Evolutionary conservation across 2,329 filamentous ascomycete species (phyloP).

Genomic region (Cephalotrichum gorgonifer): DNA sequence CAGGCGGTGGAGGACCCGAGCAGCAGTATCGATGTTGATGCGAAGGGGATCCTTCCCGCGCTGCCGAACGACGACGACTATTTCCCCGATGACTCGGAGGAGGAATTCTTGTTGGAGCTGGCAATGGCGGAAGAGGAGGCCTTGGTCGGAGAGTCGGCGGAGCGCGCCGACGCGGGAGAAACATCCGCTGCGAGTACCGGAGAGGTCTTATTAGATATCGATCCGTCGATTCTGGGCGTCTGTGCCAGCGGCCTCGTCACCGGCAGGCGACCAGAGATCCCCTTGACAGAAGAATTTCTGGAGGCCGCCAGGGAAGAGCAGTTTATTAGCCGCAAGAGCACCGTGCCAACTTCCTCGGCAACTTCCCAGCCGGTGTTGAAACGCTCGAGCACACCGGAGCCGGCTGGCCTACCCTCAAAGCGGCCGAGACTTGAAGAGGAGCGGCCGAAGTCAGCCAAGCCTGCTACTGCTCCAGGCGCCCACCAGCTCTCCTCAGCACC

Average conservation of each 20-base stretch:
- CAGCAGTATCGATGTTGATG: constrained; percentile 53
- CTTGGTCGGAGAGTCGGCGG: not conserved
- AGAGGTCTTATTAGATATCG: not conserved
- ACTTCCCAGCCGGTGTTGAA: not conserved
- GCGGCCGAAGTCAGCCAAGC: not conserved
- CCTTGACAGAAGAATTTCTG: constrained; percentile 26
- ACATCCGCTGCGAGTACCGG: too few relatives aligned
- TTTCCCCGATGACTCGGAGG: constrained; percentile 43
- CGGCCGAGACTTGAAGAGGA: not conserved
- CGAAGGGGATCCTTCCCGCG: constrained; percentile 40
- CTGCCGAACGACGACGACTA: constrained; percentile 36
- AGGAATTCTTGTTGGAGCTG: constrained; percentile 26
- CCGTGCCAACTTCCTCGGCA: not conserved
- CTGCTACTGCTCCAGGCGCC: not conserved
- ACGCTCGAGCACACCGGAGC: constrained; percentile 1
- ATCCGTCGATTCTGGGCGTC: constrained; percentile 21
- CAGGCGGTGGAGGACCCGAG: constrained; percentile 15
- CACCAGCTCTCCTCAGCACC: not conserved
- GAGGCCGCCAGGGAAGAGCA: constrained; percentile 28
- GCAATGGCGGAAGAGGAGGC: not conserved
- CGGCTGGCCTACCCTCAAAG: not conserved
- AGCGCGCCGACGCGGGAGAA: not conserved
- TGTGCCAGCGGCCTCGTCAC: constrained; percentile 30
- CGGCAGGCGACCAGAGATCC: constrained; percentile 23
- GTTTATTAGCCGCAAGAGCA: constrained; percentile 10